Base-by-base conservation (phyloP, 2,329 filamentous ascomycete genomes). In the Pyrenochaeta sp. region DNA sequence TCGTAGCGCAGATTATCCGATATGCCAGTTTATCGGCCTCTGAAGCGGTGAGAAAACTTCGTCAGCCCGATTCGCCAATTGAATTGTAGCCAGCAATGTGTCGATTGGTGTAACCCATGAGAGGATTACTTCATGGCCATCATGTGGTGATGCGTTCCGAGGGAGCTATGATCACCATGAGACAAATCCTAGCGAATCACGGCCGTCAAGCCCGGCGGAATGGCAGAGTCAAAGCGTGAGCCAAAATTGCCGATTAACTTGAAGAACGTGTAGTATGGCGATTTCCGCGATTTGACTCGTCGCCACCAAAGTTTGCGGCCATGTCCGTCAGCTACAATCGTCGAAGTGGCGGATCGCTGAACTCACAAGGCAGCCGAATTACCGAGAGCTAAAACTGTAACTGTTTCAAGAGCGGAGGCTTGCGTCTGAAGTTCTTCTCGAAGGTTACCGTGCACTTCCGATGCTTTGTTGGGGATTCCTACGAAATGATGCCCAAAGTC, bases 111-210 rank as follows among this genome's bases (percentile, higher is more conserved):
- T 56, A 48, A 53, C 48, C 27, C 25, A 49, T 50, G 40, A 53
- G 47, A 53, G 47, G 50, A 61, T 54, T 42, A 52, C 52, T 54
- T 52, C 50, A 57, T 50, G 51, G 49, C 44, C 52, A 50, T 59
- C 58, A 45, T 55, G 51, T 56, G 62, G 53, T 59, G 59, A 59
- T 65, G 57, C 56, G 49, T 55, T 53, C 50, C 56, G 49, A 59
- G 37, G 49, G 52, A 61, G 68, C 68, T 67, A 52, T 69, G 69
- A 52, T 65, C 68, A 65, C 60, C 42, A 34, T 57, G 53, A 56
- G 64, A 64, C 63, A 52, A 39, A 44, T 22, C 50, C 54, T 52
- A 50, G 54, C 61, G 55, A 69, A 65, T 66, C 56, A 66, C 52
- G 55, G 59, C 24, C 59, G 53, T 32, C 40, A 62, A 56, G 52